These are phyloP conservation scores for Helotiales sp. DNA, from an alignment of 2,329 filamentous ascomycete genomes.

Conservation along the genomic window DNA sequence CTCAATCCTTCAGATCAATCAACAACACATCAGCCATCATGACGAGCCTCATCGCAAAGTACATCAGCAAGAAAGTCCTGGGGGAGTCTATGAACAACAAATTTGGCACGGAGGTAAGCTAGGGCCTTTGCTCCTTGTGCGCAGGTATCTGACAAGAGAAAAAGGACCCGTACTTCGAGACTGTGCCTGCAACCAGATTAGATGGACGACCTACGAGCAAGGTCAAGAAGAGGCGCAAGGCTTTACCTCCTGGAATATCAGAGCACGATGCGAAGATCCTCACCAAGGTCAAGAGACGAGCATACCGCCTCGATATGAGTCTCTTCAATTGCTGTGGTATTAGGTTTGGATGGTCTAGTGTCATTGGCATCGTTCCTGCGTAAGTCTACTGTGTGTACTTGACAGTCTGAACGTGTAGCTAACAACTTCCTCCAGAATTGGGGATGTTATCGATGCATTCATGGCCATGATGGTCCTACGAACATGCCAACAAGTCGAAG, in stretches of 20 bases:
- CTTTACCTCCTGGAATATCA: conserved; percentile 79
- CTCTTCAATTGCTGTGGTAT: conserved; percentile 81
- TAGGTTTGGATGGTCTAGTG: conserved; percentile 83
- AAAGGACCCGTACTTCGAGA: conserved; percentile 89
- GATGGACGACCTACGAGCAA: conserved; percentile 67
- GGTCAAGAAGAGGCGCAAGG: conserved; percentile 81
- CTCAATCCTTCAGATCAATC: background rate
- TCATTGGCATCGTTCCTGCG: conserved; percentile 82
- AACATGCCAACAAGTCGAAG: conserved; percentile 72
- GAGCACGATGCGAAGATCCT: conserved; percentile 79
- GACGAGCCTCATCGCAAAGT: conserved; percentile 54
- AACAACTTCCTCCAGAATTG: conserved; percentile 52
- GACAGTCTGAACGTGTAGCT: conserved; percentile 6
- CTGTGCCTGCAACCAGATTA: conserved; percentile 71
- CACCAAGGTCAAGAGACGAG: conserved; percentile 80
- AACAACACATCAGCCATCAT: conserved; percentile 40
- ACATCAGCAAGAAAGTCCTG: conserved; percentile 56
- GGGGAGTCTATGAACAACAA: conserved; percentile 58
- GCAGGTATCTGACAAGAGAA: conserved; percentile 9
- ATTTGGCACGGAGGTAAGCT: conserved; percentile 54
- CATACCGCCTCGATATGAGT: conserved; percentile 82
- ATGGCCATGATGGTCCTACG: conserved; percentile 75
- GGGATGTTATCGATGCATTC: conserved; percentile 72
- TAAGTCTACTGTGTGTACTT: conserved; percentile 49
- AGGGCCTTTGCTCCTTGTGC: conserved; percentile 1